phyloP scores from a whole-genome alignment of 495 filamentous ascomycete genomes.

The Letharia lupina region DNA sequence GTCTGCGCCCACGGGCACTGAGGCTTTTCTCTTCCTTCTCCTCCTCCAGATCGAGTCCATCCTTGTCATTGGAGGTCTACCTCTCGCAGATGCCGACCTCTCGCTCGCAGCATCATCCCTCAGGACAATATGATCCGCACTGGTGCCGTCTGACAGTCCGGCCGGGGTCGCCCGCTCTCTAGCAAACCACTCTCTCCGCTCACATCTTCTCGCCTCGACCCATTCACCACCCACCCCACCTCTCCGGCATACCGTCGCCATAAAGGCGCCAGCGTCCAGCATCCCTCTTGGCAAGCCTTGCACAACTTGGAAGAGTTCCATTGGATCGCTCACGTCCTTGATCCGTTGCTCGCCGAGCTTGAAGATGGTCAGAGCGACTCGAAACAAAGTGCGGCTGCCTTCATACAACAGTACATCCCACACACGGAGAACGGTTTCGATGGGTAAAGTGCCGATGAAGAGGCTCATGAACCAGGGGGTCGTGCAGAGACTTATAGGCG shows the following conservation, averaged over 20 bases:
- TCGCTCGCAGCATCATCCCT: background rate
- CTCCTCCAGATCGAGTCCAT: constrained; percentile 13
- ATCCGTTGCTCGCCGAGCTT: constrained; percentile 83
- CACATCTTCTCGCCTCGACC: constrained; percentile 21
- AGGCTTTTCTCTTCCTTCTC: constrained; percentile 13
- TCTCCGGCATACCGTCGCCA: constrained; percentile 45
- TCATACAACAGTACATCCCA: constrained; percentile 98
- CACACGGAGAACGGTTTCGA: constrained; percentile 81
- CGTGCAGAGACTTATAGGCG: constrained; percentile 84
- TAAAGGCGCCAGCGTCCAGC: constrained; percentile 68
- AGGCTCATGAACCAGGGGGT: constrained; percentile 99
- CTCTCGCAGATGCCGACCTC: background rate
- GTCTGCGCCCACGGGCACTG: background rate
- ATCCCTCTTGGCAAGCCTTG: constrained; percentile 78
- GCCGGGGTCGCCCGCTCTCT: constrained; percentile 17
- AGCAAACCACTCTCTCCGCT: constrained; percentile 20
- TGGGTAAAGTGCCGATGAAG: constrained; percentile 85
- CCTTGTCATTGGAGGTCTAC: constrained; percentile 7
- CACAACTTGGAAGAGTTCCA: constrained; percentile 94
- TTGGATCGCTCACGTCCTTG: constrained; percentile 68
- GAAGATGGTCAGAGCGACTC: constrained; percentile 85
- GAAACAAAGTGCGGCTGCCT: constrained; percentile 90
- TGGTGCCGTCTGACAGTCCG: background rate
- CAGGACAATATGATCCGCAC: constrained; percentile 5
- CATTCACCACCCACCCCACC: constrained; percentile 24